phyloP scores from a whole-genome alignment of 768 basidiomycete genomes.

The Naganishia vaughanmartiniae region DNA sequence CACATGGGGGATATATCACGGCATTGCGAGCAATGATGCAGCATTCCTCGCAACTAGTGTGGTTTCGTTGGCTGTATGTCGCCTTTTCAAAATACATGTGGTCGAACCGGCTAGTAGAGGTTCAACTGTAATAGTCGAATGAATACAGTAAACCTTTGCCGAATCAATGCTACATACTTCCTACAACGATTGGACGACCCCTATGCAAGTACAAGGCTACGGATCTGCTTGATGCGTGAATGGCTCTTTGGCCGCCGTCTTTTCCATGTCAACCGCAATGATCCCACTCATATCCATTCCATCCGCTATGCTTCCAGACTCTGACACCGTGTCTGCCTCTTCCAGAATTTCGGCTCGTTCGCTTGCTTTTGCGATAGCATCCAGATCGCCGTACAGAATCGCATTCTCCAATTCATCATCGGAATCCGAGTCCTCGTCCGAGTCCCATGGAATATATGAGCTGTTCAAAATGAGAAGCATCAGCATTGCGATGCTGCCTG shows the following conservation, averaged over 20 bases:
- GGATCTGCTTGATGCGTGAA: background rate
- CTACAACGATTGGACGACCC: background rate
- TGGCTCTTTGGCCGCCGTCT: background rate
- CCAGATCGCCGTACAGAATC: conserved; percentile 20
- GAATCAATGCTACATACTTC: background rate
- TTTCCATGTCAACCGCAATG: conserved; percentile 11
- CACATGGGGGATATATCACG: conserved; percentile 59
- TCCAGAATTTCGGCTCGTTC: conserved; percentile 9
- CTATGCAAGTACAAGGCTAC: conserved; percentile 1
- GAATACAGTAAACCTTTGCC: no score
- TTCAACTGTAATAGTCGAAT: background rate
- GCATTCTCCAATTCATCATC: conserved; percentile 20
- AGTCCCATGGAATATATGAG: conserved; percentile 21
- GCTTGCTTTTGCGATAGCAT: conserved; percentile 12
- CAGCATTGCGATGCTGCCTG: background rate
- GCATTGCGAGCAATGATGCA: conserved; percentile 68
- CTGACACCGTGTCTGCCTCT: conserved; percentile 12
- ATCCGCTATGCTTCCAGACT: conserved; percentile 18
- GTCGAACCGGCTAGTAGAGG: conserved; percentile 72
- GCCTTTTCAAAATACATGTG: conserved; percentile 84
- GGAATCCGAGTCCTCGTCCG: conserved; percentile 20
- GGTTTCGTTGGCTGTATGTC: conserved; percentile 87
- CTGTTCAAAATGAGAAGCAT: background rate
- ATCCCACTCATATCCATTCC: conserved; percentile 23
- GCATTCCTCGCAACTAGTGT: conserved; percentile 74